Evolutionary conservation across 306 rosid genomes (phyloP), one percentile per base, ranked within the genome.

Genomic region (Glycyrrhiza uralensis): DNA sequence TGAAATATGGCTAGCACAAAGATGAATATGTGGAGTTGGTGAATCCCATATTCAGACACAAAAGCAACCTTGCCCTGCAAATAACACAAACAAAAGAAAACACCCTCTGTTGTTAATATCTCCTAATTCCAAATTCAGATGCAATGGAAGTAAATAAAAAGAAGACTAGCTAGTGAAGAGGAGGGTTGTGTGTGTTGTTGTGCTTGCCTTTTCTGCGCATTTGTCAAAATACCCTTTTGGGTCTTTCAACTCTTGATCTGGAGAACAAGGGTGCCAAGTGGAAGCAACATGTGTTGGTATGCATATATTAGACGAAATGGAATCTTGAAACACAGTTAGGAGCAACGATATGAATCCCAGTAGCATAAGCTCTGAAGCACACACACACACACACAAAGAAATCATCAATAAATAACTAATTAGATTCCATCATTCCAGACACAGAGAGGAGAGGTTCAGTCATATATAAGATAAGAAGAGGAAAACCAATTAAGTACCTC

Each of bases 341-440:
- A 87, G 70, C 76, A 90, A 68, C 9, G 96, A 90, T 52, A 90
- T 47, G 71, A 90, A 90, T 57, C 96, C 96, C 85, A 90, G 20
- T 57, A 90, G 82, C 96, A 90, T 84, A 65, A 90, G 89, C 89
- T 90, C 96, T 90, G 38, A 33, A n/a, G n/a, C n/a, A n/a, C n/a
- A n/a, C n/a, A n/a, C n/a, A n/a, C n/a, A n/a, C n/a, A n/a, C n/a
- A n/a, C n/a, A n/a, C n/a, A n/a, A n/a, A n/a, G n/a, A n/a, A n/a
- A n/a, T n/a, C n/a, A n/a, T n/a, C n/a, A n/a, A n/a, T n/a, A n/a
- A n/a, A n/a, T n/a, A n/a, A n/a, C n/a, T n/a, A n/a, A n/a, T n/a
- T n/a, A n/a, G n/a, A n/a, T n/a, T n/a, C n/a, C n/a, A n/a, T n/a
- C n/a, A n/a, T n/a, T n/a, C n/a, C n/a, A n/a, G n/a, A n/a, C n/a